Percentiles rank a stretch among this genome's conserved stretches.
phyloP scores from a whole-genome alignment of 257 asterid species.

The Verbena officinalis region DNA sequence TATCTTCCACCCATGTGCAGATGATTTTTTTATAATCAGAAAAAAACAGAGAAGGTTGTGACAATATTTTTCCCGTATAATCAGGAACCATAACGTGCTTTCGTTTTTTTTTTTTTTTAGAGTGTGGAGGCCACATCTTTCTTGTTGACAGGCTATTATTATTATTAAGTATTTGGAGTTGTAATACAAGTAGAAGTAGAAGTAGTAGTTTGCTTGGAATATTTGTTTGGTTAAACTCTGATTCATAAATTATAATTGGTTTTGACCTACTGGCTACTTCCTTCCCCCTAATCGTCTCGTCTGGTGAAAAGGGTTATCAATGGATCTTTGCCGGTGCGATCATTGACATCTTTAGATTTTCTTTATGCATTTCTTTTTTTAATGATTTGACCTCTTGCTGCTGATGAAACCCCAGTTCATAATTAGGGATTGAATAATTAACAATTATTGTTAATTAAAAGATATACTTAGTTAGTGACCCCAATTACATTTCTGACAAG shows the following conservation, averaged over 20 bases:
- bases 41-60: constrained; percentile 38
- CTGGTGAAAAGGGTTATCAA: constrained; percentile 12
- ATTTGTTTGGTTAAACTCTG: constrained; percentile 51
- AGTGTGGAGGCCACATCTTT: constrained; percentile 16
- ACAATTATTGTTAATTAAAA: no score
- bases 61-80: constrained; percentile 43
- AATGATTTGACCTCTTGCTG: background rate
- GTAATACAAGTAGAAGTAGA: constrained; percentile 23
- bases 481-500: no score
- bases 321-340: constrained; percentile 21
- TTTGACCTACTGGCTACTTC: constrained; percentile 25
- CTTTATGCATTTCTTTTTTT: background rate
- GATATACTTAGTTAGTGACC: no score
- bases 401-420: background rate
- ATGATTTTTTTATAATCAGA: constrained; percentile 39
- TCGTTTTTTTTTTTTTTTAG: background rate
- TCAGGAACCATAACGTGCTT: constrained; percentile 46
- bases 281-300: constrained; percentile 7
- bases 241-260: background rate
- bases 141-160: constrained; percentile 5
- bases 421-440: no score
- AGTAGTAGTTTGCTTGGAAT: constrained; percentile 42
- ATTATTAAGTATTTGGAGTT: constrained; percentile 23
- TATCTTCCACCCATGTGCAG: constrained; percentile 63
- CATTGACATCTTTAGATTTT: constrained; percentile 13